Base-by-base conservation (phyloP, 225 moss, liverwort and hornwort genomes). In the Asterella californica region DNA sequence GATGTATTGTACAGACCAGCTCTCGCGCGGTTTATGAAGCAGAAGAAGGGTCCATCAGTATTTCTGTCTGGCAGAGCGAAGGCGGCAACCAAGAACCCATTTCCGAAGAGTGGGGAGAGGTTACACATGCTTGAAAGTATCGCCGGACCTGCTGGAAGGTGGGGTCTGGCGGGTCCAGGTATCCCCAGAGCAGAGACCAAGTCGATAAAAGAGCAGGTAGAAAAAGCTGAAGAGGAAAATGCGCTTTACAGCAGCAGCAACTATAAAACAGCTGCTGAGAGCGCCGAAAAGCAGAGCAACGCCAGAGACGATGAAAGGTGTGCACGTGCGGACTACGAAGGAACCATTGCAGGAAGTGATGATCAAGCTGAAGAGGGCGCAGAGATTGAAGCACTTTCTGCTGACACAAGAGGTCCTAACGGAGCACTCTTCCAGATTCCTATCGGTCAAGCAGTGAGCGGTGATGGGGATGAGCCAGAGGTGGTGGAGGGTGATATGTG, bases 401-500 rank as follows among this genome's bases (percentile, higher is more conserved):
- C 11, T 63, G 60, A 59, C 21, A 15, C 33, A 47, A 52, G 0
- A 45, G 79, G 46, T 37, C 37, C 32, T 7, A 90, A 91, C 83
- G 95, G 84, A 65, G 88, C 84, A 15, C 76, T 87, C 15, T 54
- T 82, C 45, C 78, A 77, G 68, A 86, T 87, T 57, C 73, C 53
- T 9, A 82, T 76, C 9, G 82, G 42, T 0, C 81, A 83, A 9
- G 81, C 66, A 45, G 78, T 84, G 14, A 61, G 10, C 7, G 78
- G 78, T 32, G 80, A 84, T 24, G 70, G 52, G 33, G 89, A 89
- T 14, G 86, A 86, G 10, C 38, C 85, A 9, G 67, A 70, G 37
- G 84, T 30, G 62, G 84, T 93, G 9, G 81, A 91, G 34, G 96
- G 96, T 33, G 93, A 97, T 75, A 94, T 97, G 93, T 94, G 94